phyloP scores from a whole-genome alignment of 2,329 filamentous ascomycete species.

The Botrytis sinoallii region DNA sequence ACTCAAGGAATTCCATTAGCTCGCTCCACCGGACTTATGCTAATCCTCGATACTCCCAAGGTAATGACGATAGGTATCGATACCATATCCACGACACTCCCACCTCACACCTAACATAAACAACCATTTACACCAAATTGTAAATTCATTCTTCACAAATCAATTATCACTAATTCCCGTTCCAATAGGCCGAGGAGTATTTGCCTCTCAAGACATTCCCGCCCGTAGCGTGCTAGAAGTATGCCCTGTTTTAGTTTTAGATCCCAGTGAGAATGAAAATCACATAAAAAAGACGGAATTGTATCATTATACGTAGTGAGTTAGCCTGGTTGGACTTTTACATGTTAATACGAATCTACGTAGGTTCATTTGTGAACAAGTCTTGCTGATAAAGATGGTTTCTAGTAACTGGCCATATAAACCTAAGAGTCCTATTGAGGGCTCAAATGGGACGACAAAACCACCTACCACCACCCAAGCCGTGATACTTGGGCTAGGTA shows the following conservation, averaged over 20 bases:
- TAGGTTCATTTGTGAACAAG: not conserved
- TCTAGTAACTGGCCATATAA: constrained; percentile 24
- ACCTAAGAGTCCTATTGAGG: constrained; percentile 25
- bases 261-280: constrained; percentile 47
- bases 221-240: constrained; percentile 49
- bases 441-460: constrained; percentile 44
- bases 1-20: constrained; percentile 38
- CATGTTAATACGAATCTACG: not conserved
- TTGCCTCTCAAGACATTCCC: constrained; percentile 46
- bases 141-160: not conserved
- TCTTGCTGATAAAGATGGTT: not conserved
- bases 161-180: not conserved
- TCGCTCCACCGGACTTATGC: constrained; percentile 42
- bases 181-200: constrained; percentile 50
- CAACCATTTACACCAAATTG: not conserved
- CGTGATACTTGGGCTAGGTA: constrained; percentile 52
- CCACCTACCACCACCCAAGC: constrained; percentile 6
- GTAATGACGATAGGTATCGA: constrained; percentile 33
- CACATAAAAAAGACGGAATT: constrained; percentile 50
- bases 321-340: not conserved
- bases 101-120: not conserved
- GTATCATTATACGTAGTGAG: constrained; percentile 56
- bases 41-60: constrained; percentile 50
- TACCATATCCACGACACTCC: not conserved
- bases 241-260: constrained; percentile 50